Evolutionary conservation across 345 rosid genomes (phyloP).

Genomic region (Gossypium australe): DNA sequence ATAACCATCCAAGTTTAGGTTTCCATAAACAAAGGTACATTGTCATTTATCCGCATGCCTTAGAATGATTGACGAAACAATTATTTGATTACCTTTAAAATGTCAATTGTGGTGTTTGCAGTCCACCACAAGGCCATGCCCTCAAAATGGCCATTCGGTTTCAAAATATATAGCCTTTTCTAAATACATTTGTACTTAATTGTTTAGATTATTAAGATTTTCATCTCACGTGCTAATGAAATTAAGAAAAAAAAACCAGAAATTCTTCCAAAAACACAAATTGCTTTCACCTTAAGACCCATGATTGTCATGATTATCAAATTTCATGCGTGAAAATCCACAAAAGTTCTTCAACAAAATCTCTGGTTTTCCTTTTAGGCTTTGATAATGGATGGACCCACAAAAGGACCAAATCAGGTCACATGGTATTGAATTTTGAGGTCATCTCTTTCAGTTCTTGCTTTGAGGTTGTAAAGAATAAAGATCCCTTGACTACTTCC

Average conservation of each 20-base stretch:
- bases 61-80: no score
- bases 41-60: no score
- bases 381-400: neutral
- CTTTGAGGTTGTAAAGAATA: neutral
- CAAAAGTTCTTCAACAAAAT: neutral
- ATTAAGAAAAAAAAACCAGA: neutral
- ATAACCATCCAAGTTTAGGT: no score
- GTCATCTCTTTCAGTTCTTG: neutral
- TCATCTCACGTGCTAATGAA: neutral
- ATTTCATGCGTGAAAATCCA: slow-evolving; percentile 20
- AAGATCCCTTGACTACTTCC: neutral
- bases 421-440: neutral
- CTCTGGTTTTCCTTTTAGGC: neutral
- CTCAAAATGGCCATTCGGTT: no score
- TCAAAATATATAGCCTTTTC: no score
- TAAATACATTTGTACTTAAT: no score
- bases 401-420: neutral
- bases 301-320: slow-evolving; percentile 14
- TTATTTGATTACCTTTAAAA: no score
- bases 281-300: neutral
- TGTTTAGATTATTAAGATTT: neutral
- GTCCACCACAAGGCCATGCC: no score
- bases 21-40: no score
- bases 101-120: no score
- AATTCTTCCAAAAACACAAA: neutral